Percentiles rank a stretch among this genome's conserved stretches.
phyloP scores from a whole-genome alignment of 208 protist species.

The Borovskyia barvae region DNA sequence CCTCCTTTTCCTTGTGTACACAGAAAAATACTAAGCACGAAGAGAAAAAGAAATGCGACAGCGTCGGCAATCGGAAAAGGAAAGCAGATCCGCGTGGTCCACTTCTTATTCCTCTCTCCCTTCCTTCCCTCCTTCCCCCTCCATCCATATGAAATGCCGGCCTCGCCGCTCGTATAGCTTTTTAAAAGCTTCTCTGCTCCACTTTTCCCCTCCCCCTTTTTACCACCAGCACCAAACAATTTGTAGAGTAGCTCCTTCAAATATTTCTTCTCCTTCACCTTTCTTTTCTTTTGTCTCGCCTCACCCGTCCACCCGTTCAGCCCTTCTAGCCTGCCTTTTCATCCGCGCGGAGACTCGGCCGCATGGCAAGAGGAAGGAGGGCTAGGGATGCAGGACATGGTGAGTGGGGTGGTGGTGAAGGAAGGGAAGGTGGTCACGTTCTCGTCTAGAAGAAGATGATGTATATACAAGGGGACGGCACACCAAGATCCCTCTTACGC shows the following conservation, averaged over 20 bases:
- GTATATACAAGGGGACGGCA: no score
- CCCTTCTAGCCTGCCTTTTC: no score
- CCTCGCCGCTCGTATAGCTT: neutral
- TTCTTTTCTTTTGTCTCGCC: no score
- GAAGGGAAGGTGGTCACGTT: neutral
- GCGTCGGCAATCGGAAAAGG: no score
- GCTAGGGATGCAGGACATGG: no score
- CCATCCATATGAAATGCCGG: neutral
- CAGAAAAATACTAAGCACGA: neutral
- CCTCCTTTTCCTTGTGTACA: neutral
- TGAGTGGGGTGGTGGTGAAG: no score
- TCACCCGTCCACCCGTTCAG: no score
- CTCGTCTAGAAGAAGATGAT: no score
- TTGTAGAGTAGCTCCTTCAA: no score
- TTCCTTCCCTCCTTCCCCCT: neutral
- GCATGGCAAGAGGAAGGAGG: no score
- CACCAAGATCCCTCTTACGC: neutral
- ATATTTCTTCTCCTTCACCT: neutral
- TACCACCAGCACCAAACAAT: conserved; percentile 3
- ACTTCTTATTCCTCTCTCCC: neutral
- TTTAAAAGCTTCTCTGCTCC: neutral
- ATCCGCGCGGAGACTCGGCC: no score
- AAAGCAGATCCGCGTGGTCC: neutral
- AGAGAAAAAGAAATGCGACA: neutral
- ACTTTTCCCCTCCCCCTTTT: no score